Base-by-base conservation (phyloP, 768 basidiomycete species). In the Amanita thiersii region DNA sequence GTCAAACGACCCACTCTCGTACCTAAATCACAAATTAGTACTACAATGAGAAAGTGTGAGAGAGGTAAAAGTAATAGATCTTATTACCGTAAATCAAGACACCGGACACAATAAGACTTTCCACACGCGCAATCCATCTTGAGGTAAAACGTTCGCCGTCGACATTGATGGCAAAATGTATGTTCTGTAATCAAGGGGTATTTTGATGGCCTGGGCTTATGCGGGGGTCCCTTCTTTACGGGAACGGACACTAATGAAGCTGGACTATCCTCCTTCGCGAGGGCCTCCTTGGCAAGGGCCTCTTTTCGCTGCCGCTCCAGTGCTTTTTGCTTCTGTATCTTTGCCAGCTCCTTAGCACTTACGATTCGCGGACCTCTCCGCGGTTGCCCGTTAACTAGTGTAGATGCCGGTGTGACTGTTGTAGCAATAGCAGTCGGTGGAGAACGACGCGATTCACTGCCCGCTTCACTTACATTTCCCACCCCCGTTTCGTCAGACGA, bases 161-260 rank as follows among this genome's bases (percentile, higher is more conserved):
- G 45, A 24, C 54, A 55, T 25, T 57, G 56, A 24, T 57, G 56
- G 28, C 59, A 60, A 40, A 47, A 54, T 3, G 37, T 29, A 0
- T 45, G 25, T 7, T 36, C 42, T n/a, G 42, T n/a, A 37, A 33
- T 35, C 3, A 33, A 30, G 1, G 30, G n/a, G 26, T 14, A 14
- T 25, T 21, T 18, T 45, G 49, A 21, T 23, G 11, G n/a, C n/a
- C n/a, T n/a, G n/a, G n/a, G n/a, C n/a, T n/a, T n/a, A n/a, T n/a
- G 5, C 37, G 47, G 51, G 44, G 50, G 4, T 47, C 38, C 17
- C 23, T 20, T 26, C 15, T 25, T 19, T 26, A 9, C 10, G 14
- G 30, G 15, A 18, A 23, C 14, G 2, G 18, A 1, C 20, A 18
- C 12, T 15, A 15, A 18, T 3, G 14, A 14, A 40, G 39, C 23